Evolutionary conservation across 805 yeast species (phyloP).

Genomic region (Barnettozyma siamensis): DNA sequence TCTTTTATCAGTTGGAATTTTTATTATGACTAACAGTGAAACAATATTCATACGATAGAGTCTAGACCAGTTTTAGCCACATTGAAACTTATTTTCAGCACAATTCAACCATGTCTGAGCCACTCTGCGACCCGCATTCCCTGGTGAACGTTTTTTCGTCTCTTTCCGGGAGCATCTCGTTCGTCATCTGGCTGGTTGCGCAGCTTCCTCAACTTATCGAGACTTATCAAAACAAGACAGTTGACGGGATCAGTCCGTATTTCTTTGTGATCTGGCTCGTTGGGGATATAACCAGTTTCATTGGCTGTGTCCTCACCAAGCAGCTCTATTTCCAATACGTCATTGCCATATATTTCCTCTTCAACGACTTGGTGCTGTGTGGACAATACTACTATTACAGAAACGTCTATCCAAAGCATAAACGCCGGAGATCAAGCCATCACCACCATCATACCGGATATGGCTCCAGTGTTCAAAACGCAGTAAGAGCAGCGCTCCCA

Average conservation of each 20-base stretch:
- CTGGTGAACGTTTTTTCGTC: conserved; percentile 24
- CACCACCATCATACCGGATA: conserved; percentile 21
- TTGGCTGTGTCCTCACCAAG: conserved; percentile 70
- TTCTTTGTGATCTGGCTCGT: conserved; percentile 41
- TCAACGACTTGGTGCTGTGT: conserved; percentile 62
- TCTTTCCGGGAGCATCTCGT: conserved; percentile 39
- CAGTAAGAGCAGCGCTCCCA: conserved; percentile 16
- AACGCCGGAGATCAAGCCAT: conserved; percentile 25
- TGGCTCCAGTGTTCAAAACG: conserved; percentile 8
- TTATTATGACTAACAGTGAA: no score
- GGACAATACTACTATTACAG: conserved; percentile 71
- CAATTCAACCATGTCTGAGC: conserved; percentile 3
- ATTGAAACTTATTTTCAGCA: background rate
- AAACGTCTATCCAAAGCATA: conserved; percentile 26
- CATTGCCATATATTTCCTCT: conserved; percentile 66
- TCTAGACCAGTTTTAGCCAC: background rate
- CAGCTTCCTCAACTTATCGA: conserved; percentile 54
- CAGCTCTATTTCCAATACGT: conserved; percentile 79
- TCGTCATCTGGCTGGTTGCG: conserved; percentile 40
- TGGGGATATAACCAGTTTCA: conserved; percentile 43
- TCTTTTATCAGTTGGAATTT: no score
- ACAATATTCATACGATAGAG: no score
- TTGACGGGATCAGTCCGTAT: conserved; percentile 52
- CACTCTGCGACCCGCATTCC: conserved; percentile 12
- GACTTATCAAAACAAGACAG: conserved; percentile 50